A percentile compares a stretch with the other conserved stretches of the same genome.
Conservation (phyloP, 2,329 filamentous ascomycete species). For the Microdochium trichocladiopsis region DNA sequence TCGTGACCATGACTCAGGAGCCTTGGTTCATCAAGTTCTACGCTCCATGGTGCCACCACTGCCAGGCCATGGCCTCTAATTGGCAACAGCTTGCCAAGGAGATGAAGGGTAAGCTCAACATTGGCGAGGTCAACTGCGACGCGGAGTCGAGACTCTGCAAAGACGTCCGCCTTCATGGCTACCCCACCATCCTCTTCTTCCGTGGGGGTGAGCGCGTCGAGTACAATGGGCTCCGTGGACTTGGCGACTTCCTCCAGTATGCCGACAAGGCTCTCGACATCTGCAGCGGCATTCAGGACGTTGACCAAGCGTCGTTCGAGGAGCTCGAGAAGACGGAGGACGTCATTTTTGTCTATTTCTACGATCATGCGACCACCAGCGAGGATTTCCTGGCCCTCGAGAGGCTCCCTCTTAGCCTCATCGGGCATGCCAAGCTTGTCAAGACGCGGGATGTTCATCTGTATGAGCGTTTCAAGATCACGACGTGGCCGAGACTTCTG, state of each 20-base stretch:
- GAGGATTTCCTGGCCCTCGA: conserved; percentile 91
- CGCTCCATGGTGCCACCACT: conserved; percentile 94
- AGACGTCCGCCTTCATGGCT: conserved; percentile 72
- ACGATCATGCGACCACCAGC: conserved; percentile 86
- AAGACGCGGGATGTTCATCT: conserved; percentile 78
- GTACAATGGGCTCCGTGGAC: conserved; percentile 83
- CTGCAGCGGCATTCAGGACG: conserved; percentile 69
- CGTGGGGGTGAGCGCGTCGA: conserved; percentile 85
- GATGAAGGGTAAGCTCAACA: conserved; percentile 82
- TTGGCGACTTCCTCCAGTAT: conserved; percentile 84
- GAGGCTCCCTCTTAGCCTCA: conserved; percentile 75
- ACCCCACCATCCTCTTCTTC: conserved; percentile 90
- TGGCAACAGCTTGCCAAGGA: conserved; percentile 88
- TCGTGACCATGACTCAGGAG: conserved; percentile 80
- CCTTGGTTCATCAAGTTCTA: conserved; percentile 99
- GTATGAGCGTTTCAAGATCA: conserved; percentile 83
- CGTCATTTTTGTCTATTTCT: conserved; percentile 96
- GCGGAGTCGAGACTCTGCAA: conserved; percentile 83
- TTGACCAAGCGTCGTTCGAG: conserved; percentile 69
- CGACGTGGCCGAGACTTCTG: conserved; percentile 89
- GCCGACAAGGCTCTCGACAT: conserved; percentile 80
- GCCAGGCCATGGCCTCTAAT: conserved; percentile 82
- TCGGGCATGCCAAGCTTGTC: conserved; percentile 86
- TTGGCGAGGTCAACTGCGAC: conserved; percentile 96
- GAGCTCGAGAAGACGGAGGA: conserved; percentile 87